Evolutionary conservation across 352 stramenopile species (phyloP), one percentile per base, ranked within the genome.

Genomic region (Pythium aphanidermatum): DNA sequence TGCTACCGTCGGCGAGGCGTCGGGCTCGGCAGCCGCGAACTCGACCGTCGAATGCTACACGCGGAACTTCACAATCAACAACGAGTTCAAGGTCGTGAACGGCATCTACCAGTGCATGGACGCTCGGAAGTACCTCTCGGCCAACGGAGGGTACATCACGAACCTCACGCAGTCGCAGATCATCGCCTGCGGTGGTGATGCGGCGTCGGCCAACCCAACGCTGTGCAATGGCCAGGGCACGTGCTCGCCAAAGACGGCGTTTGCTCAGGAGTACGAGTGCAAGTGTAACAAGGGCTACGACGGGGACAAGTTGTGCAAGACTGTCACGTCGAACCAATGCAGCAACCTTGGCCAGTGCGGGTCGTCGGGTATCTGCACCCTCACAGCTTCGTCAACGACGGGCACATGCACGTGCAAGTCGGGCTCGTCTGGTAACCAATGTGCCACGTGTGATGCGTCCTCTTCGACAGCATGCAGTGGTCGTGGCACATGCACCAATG

Each of bases 91-190:
- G 21, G 57, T 72, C 13, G 60, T 88, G 14, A 81, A 81, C 33
- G 79, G 79, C 34, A 86, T 86, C 35, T 88, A 91, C 60, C 66
- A 86, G 56, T 91, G 79, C 44, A 51, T 85, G 16, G 76, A 91
- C 48, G 59, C 77, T 34, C 50, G 63, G 28, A 83, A 86, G 52
- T 88, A 77, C 57, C 55, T 83, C 7, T 23, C 49, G 2, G 54
- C 37, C 17, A 87, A 87, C 47, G 71, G 70, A 29, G 70, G 68
- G 21, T 61, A 80, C 63, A 63, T 89, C 51, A 51, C 58, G 20
- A 86, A 83, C 27, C 70, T 92, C 46, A 87, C 76, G 10, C 40
- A 66, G 20, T 71, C 64, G 5, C 63, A 81, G 23, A 64, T 82
- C 19, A 13, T 65, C 8, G 34, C 72, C 19, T 92, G 80, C 26